These are phyloP conservation scores for Colletotrichum sp. DNA, from an alignment of 2,329 filamentous ascomycete species.

Conservation along the genomic window DNA sequence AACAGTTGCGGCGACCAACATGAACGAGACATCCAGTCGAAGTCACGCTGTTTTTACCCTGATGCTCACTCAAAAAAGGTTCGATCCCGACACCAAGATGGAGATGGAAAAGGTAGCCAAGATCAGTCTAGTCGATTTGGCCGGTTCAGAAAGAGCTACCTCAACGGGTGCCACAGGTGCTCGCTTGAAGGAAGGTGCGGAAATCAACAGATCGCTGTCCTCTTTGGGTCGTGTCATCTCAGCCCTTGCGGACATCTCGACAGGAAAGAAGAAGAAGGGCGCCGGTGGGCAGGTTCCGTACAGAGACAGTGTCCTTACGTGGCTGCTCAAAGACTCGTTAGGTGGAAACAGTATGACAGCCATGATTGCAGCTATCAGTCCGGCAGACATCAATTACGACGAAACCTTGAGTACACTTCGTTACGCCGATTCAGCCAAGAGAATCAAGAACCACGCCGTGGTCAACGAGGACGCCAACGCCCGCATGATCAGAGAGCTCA, in stretches of 20 bases:
- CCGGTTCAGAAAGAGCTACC: conserved; percentile 95
- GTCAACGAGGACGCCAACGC: conserved; percentile 99
- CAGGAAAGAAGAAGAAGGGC: conserved; percentile 82
- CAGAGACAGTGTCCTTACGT: conserved; percentile 94
- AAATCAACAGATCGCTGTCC: conserved; percentile 96
- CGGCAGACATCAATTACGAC: conserved; percentile 98
- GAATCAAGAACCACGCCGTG: conserved; percentile 99
- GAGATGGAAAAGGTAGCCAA: conserved; percentile 97
- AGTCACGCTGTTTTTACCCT: conserved; percentile 98
- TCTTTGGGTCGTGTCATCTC: conserved; percentile 98
- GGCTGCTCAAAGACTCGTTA: conserved; percentile 94
- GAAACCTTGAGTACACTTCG: conserved; percentile 94
- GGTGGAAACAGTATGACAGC: conserved; percentile 99
- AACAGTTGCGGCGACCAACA: conserved; percentile 98
- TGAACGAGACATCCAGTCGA: conserved; percentile 99
- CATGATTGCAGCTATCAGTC: conserved; percentile 99
- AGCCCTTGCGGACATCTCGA: conserved; percentile 87
- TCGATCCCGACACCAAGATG: conserved; percentile 93
- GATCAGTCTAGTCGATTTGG: conserved; percentile 96
- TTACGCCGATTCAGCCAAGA: conserved; percentile 96
- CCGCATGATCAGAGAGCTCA: conserved; percentile 97
- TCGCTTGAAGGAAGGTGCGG: conserved; percentile 93
- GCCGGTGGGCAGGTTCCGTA: conserved; percentile 83
- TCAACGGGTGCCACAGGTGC: conserved; percentile 97
- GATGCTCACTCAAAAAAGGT: conserved; percentile 91